phyloP scores from a whole-genome alignment of 148 eudicot genomes.

The Arbutus unedo region DNA sequence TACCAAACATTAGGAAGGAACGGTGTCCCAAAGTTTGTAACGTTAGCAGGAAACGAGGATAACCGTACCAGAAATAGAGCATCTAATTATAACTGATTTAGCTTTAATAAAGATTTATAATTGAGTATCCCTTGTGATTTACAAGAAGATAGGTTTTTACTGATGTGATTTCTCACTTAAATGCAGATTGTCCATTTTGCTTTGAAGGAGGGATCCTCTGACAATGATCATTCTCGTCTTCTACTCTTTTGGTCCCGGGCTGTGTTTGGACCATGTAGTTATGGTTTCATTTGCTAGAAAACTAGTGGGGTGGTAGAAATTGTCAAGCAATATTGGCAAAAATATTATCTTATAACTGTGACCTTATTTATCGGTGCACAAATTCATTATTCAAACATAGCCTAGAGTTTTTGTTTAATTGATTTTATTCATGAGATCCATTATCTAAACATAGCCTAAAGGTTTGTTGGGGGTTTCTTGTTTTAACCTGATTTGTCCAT shows the following conservation, averaged over 20 bases:
- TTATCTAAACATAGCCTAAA: background rate
- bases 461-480: background rate
- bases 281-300: background rate
- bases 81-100: background rate
- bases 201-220: conserved; percentile 58
- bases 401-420: no score
- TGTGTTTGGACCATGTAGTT: background rate
- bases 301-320: background rate
- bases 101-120: background rate
- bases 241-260: background rate
- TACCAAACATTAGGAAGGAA: background rate
- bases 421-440: no score
- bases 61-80: background rate
- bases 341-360: background rate
- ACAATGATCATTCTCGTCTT: conserved; percentile 44
- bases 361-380: background rate
- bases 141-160: background rate
- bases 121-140: background rate
- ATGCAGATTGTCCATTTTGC: conserved; percentile 68
- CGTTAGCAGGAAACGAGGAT: background rate
- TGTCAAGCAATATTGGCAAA: background rate
- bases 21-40: background rate
- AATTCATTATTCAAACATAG: background rate
- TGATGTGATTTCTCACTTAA: conserved; percentile 11
- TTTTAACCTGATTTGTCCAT: background rate